Percentiles rank a stretch among this genome's conserved stretches.
Conservation (phyloP, 495 filamentous ascomycete species). For the Astrothelium macrocarpum region DNA sequence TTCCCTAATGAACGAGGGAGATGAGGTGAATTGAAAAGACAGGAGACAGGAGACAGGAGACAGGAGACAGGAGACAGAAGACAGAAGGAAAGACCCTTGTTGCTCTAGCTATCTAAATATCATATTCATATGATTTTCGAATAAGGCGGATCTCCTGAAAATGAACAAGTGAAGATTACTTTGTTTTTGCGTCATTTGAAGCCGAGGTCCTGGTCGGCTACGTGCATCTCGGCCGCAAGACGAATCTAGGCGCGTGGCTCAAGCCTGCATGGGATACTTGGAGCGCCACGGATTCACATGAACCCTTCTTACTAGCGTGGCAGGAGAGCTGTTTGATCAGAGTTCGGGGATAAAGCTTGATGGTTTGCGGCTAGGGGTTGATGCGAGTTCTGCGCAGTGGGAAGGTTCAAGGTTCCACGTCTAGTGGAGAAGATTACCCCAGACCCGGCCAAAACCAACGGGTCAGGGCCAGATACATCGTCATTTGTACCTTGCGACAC, state of each 20-base stretch:
- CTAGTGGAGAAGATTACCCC: neutral
- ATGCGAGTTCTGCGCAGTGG: too few relatives aligned
- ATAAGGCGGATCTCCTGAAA: neutral
- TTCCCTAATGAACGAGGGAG: neutral
- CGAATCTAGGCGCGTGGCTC: neutral
- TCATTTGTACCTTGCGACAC: neutral
- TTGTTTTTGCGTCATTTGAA: neutral
- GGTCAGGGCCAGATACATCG: neutral
- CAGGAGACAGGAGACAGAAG: too few relatives aligned
- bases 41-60: too few relatives aligned
- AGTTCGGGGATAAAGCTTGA: neutral
- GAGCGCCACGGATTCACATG: neutral
- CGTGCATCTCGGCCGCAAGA: neutral
- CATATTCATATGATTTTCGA: neutral
- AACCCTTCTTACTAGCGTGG: neutral
- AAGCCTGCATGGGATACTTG: neutral
- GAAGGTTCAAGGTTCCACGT: too few relatives aligned
- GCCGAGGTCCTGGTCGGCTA: slow-evolving; percentile 1
- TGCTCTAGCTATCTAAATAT: neutral
- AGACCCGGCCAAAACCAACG: neutral
- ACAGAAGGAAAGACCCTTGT: too few relatives aligned
- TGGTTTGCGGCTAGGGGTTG: too few relatives aligned
- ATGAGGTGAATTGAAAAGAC: neutral
- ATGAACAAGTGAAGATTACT: neutral
- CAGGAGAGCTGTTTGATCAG: neutral